Conservation (phyloP, 192 early-diverging fungal genomes). For the Spizellomyces punctatus region DNA sequence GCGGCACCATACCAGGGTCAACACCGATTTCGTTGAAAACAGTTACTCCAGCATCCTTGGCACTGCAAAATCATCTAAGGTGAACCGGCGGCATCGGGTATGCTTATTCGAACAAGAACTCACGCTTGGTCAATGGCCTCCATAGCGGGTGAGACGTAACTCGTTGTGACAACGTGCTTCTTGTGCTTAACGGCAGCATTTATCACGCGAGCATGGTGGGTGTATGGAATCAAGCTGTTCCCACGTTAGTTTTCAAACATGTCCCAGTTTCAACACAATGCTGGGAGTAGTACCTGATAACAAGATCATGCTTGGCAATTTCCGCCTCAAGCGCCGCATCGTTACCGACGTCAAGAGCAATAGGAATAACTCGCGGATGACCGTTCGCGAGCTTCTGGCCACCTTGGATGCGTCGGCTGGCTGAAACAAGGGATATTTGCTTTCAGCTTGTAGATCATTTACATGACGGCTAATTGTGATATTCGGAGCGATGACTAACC, state of each 20-base stretch:
- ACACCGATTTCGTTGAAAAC: constrained; percentile 98
- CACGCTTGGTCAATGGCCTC: constrained; percentile 66
- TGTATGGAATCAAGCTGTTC: constrained; percentile 65
- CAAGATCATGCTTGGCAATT: constrained; percentile 56
- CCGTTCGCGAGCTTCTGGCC: constrained; percentile 68
- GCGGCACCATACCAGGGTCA: constrained; percentile 69
- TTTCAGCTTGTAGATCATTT: not conserved
- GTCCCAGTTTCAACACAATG: no score
- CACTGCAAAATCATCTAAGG: constrained; percentile 39
- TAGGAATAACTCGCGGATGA: constrained; percentile 38
- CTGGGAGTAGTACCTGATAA: constrained; percentile 34
- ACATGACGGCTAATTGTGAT: not conserved
- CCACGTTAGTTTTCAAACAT: no score
- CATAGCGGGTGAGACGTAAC: constrained; percentile 96
- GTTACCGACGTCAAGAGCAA: constrained; percentile 57
- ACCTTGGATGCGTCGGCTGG: constrained; percentile 75
- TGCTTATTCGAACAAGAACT: not conserved
- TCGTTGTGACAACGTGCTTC: constrained; percentile 95
- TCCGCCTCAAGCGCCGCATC: constrained; percentile 49
- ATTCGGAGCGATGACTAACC: constrained; percentile 46
- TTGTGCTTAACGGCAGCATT: constrained; percentile 74
- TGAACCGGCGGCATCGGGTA: not conserved
- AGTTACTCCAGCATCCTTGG: constrained; percentile 78
- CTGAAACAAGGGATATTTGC: constrained; percentile 38
- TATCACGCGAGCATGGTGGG: constrained; percentile 77